A percentile compares a stretch with the other conserved stretches of the same genome.
Conservation (phyloP, 441 rosid species). For the Adansonia grandidieri region DNA sequence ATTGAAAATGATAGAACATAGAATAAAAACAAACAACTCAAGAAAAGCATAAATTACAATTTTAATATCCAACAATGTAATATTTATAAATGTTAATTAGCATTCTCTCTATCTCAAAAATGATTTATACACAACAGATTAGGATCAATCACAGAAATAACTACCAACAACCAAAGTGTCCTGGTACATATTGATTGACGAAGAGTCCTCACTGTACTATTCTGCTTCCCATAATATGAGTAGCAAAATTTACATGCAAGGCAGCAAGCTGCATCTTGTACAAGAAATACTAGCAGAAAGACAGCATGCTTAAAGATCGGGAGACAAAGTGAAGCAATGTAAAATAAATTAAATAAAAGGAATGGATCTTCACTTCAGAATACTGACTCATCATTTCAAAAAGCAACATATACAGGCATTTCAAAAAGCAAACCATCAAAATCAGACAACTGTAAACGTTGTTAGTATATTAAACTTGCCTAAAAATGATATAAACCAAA, state of each 20-base stretch:
- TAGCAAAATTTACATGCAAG: not conserved
- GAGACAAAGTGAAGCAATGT: not conserved
- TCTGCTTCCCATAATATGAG: not conserved
- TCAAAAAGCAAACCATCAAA: constrained; percentile 2
- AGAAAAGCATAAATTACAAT: not conserved
- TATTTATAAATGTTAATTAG: constrained; percentile 3
- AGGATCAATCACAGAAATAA: not conserved
- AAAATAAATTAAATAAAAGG: constrained; percentile 1
- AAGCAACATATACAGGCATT: not conserved
- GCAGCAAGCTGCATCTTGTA: not conserved
- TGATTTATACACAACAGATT: not conserved
- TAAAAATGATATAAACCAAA: not conserved
- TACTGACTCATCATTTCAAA: not conserved
- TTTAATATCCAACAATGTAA: not conserved
- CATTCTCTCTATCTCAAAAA: constrained; percentile 2
- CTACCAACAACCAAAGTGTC: not conserved
- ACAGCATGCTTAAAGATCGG: not conserved
- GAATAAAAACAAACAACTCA: not conserved
- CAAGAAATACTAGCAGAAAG: not conserved
- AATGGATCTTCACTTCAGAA: constrained; percentile 10
- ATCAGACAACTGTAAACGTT: not conserved
- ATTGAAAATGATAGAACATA: not conserved
- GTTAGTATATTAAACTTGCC: not conserved
- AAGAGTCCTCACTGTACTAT: not conserved
- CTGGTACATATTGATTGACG: not conserved